Evolutionary conservation across 768 basidiomycete genomes (phyloP), one percentile per base, ranked within the genome.

Genomic region (Serendipita sp.): DNA sequence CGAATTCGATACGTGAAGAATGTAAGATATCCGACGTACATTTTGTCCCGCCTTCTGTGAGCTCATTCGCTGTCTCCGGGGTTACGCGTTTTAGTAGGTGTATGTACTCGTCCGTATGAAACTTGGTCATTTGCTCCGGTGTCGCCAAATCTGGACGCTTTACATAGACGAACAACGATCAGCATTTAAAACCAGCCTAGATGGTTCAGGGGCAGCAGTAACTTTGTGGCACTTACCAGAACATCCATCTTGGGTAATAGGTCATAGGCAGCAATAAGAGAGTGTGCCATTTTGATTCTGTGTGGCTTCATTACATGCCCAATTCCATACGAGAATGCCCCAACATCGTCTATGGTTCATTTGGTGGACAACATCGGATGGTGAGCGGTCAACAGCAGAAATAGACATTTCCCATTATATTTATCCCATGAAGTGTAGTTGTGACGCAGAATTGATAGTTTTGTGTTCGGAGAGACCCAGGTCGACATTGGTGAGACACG

Each of bases 91-190:
- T 79, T 50, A 99, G 76, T 69, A 98, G 95, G 69, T 98, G 85
- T 65, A 99, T 81, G 74, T 96, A 99, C 79, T 99, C 96, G 76
- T 99, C 96, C 23, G 95, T 92, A 73, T 99, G 96, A 74, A 98
- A 99, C 10, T 85, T 76, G n/a, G 89, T 87, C 88, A 99, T 88
- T 27, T 82, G 80, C 69, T 84, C 80, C 13, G 86, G 81, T 0
- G 82, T 79, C 3, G 89, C 84, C 18, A 89, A 79, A 67, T 78
- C 80, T 3, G 91, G 85, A 70, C 78, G 80, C 88, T 90, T 69
- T 6, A 66, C 10, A 6, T 52, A 37, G 60, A 45, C 43, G 27
- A 33, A 60, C 34, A 44, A 45, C 50, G 64, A 15, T 48, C 43
- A 55, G 53, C 48, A 13, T 27, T 31, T 1, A 44, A 4, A 5